These are phyloP conservation scores for Fusarium penzigii DNA, from an alignment of 2,329 filamentous ascomycete genomes.

Conservation along the genomic window DNA sequence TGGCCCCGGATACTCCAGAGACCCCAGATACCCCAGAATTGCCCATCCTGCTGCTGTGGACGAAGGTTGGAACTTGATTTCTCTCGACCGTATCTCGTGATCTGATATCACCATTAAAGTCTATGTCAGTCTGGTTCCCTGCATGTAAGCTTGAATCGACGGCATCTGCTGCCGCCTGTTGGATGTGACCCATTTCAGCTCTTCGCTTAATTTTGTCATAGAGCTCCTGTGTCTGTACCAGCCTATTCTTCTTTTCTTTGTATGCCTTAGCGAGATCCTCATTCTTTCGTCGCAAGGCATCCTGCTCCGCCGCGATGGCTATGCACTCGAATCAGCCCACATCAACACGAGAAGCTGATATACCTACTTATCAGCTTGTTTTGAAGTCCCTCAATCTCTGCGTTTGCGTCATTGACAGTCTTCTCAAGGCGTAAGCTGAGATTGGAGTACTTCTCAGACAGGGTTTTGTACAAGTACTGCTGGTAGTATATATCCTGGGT, in stretches of 20 bases:
- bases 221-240: slow-evolving; percentile 67
- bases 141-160: slow-evolving; percentile 32
- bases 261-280: slow-evolving; percentile 68
- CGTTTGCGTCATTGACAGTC: slow-evolving; percentile 72
- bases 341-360: neutral
- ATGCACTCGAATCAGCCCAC: slow-evolving; percentile 6
- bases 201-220: slow-evolving; percentile 62
- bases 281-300: slow-evolving; percentile 67
- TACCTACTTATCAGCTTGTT: slow-evolving; percentile 62
- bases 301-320: slow-evolving; percentile 60
- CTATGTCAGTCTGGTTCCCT: slow-evolving; percentile 10
- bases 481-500: slow-evolving; percentile 83
- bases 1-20: no score
- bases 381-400: slow-evolving; percentile 67
- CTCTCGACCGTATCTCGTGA: neutral
- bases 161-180: slow-evolving; percentile 52
- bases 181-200: slow-evolving; percentile 55
- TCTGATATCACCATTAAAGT: slow-evolving; percentile 5
- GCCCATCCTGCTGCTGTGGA: slow-evolving; percentile 18
- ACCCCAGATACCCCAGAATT: slow-evolving; percentile 16
- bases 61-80: slow-evolving; percentile 6
- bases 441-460: slow-evolving; percentile 70
- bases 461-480: slow-evolving; percentile 68
- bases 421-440: slow-evolving; percentile 71
- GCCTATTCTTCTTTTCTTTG: slow-evolving; percentile 69